Conservation (phyloP, 768 basidiomycete genomes). For the Lentinula edodes region DNA sequence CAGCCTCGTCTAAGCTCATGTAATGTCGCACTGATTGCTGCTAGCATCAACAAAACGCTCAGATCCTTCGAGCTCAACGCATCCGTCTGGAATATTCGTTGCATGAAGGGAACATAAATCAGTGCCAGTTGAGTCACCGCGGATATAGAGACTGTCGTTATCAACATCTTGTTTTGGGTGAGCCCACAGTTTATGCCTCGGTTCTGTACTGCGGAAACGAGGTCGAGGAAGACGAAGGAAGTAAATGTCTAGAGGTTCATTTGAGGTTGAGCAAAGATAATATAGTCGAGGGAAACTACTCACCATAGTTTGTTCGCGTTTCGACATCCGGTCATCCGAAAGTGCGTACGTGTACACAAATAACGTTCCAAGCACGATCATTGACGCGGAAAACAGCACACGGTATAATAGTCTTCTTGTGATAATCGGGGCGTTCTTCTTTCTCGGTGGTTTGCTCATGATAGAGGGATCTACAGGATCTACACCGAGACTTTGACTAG, state of each 20-base stretch:
- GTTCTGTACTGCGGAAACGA: constrained; percentile 92
- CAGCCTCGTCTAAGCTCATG: constrained; percentile 80
- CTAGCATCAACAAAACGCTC: constrained; percentile 62
- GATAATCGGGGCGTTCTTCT: constrained; percentile 88
- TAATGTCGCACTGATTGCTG: constrained; percentile 53
- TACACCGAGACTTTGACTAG: constrained; percentile 92
- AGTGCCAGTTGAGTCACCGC: constrained; percentile 79
- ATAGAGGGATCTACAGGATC: constrained; percentile 93
- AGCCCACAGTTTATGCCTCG: constrained; percentile 85
- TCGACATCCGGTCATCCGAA: constrained; percentile 76
- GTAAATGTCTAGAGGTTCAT: constrained; percentile 74
- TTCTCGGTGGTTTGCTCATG: constrained; percentile 90
- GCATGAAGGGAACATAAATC: constrained; percentile 89
- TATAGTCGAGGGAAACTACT: constrained; percentile 16
- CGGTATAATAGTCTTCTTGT: constrained; percentile 65
- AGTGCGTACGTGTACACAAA: constrained; percentile 83
- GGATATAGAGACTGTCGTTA: constrained; percentile 83
- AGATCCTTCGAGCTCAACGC: constrained; percentile 68
- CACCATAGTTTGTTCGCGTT: constrained; percentile 95
- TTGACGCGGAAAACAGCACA: constrained; percentile 88
- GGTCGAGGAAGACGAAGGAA: constrained; percentile 94
- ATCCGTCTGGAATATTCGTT: constrained; percentile 90
- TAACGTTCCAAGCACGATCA: constrained; percentile 85
- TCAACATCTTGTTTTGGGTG: constrained; percentile 82
- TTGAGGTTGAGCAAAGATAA: background rate